Percentiles rank a stretch among this genome's conserved stretches.
Conservation (phyloP, 192 early-diverging fungal genomes). For the Blastocladiella britannica region DNA sequence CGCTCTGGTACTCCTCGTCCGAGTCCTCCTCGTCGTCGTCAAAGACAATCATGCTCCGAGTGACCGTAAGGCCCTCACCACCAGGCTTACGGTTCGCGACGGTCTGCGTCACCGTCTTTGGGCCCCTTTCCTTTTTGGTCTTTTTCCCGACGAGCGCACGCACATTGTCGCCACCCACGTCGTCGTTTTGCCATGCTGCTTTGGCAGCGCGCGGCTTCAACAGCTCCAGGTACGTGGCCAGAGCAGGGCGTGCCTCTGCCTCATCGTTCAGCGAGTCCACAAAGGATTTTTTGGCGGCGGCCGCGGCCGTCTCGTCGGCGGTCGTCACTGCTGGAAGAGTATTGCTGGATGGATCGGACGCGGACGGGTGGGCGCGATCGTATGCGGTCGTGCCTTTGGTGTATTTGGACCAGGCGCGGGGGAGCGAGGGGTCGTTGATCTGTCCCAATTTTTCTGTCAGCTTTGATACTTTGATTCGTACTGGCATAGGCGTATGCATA, state of each 20-base stretch:
- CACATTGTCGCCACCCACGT: conserved; percentile 19
- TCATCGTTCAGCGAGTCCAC: not conserved
- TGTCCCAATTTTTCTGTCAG: no score
- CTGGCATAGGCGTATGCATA: not conserved
- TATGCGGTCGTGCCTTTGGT: conserved; percentile 65
- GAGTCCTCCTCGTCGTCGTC: conserved; percentile 43
- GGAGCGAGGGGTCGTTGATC: conserved; percentile 60
- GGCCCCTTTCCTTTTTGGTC: conserved; percentile 11
- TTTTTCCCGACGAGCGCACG: conserved; percentile 7
- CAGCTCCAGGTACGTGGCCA: conserved; percentile 44
- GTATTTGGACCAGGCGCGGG: conserved; percentile 79
- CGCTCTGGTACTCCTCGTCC: conserved; percentile 8
- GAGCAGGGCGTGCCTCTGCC: not conserved
- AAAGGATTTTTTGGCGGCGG: not conserved
- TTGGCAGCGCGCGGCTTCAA: conserved; percentile 60
- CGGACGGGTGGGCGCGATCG: conserved; percentile 21
- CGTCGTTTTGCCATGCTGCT: conserved; percentile 85
- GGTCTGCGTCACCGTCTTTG: conserved; percentile 9
- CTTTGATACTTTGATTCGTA: no score
- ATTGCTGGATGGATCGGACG: conserved; percentile 9
- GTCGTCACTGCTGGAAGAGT: no score
- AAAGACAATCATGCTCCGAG: conserved; percentile 36
- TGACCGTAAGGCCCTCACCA: conserved; percentile 33
- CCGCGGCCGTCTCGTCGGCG: not conserved
- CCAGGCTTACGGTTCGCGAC: conserved; percentile 35